These are phyloP conservation scores for Suhomyces sp. DNA, from an alignment of 805 yeast genomes.

Conservation along the genomic window DNA sequence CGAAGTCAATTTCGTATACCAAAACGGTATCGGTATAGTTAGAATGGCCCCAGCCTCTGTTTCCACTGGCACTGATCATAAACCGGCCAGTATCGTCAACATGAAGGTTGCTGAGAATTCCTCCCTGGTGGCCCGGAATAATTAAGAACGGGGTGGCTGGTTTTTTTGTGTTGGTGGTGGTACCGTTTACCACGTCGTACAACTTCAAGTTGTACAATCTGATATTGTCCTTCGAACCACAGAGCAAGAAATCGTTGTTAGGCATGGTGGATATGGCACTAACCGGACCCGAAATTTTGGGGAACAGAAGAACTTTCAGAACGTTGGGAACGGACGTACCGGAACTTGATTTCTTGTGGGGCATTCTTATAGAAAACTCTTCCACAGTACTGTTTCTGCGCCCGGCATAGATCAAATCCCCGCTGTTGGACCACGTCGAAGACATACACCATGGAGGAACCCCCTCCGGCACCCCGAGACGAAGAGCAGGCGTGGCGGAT, in stretches of 20 bases:
- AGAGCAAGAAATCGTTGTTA: constrained; percentile 70
- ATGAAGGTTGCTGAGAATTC: constrained; percentile 69
- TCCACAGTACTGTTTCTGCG: constrained; percentile 88
- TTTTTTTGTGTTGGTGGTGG: constrained; percentile 24
- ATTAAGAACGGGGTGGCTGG: constrained; percentile 75
- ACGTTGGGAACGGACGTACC: constrained; percentile 43
- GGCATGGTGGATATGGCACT: constrained; percentile 78
- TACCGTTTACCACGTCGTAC: constrained; percentile 29
- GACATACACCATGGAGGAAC: constrained; percentile 95
- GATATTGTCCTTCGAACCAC: constrained; percentile 89
- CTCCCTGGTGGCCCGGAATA: constrained; percentile 96
- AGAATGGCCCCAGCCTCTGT: constrained; percentile 90
- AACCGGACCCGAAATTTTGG: constrained; percentile 87
- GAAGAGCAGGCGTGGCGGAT: constrained; percentile 42
- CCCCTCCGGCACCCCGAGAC: constrained; percentile 54
- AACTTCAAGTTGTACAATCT: constrained; percentile 74
- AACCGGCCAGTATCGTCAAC: constrained; percentile 88
- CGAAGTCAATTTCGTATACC: constrained; percentile 70
- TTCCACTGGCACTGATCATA: constrained; percentile 89
- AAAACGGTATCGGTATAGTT: constrained; percentile 74
- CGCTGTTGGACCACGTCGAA: constrained; percentile 84
- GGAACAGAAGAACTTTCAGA: constrained; percentile 64
- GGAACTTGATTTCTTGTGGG: constrained; percentile 28
- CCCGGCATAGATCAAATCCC: constrained; percentile 77
- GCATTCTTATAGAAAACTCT: constrained; percentile 63